phyloP scores from a whole-genome alignment of 2,329 filamentous ascomycete species.

The Cryphonectria parasitica region DNA sequence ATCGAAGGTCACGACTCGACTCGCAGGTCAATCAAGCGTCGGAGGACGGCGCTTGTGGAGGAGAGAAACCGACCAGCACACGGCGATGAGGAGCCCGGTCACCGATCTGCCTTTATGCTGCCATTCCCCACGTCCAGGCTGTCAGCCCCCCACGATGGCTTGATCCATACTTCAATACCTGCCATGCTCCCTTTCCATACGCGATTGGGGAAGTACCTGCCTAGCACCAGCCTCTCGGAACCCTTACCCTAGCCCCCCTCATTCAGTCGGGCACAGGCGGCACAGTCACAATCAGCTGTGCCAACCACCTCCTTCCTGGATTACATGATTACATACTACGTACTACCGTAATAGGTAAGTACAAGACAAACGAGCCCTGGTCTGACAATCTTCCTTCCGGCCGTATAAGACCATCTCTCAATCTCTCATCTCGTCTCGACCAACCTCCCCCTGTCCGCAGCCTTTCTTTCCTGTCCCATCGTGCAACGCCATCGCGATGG shows the following conservation, averaged over 20 bases:
- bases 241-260: not conserved
- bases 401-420: conserved; percentile 12
- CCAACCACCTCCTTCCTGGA: not conserved
- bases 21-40: conserved; percentile 12
- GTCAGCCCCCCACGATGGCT: not conserved
- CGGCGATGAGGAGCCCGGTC: conserved; percentile 19
- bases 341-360: not conserved
- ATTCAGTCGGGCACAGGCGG: not conserved
- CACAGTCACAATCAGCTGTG: not conserved
- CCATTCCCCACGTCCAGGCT: not conserved
- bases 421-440: conserved; percentile 11
- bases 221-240: not conserved
- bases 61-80: conserved; percentile 22
- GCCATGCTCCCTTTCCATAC: too few relatives aligned
- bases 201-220: not conserved
- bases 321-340: not conserved
- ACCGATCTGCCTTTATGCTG: conserved; percentile 21
- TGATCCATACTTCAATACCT: not conserved
- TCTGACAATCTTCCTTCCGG: not conserved
- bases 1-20: not conserved
- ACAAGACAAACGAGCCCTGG: not conserved
- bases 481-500: not conserved
- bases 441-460: not conserved
- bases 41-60: conserved; percentile 28
- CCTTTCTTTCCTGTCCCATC: not conserved